Evolutionary conservation across 768 basidiomycete genomes (phyloP).

Genomic region (Boletus tylopilopsis): DNA sequence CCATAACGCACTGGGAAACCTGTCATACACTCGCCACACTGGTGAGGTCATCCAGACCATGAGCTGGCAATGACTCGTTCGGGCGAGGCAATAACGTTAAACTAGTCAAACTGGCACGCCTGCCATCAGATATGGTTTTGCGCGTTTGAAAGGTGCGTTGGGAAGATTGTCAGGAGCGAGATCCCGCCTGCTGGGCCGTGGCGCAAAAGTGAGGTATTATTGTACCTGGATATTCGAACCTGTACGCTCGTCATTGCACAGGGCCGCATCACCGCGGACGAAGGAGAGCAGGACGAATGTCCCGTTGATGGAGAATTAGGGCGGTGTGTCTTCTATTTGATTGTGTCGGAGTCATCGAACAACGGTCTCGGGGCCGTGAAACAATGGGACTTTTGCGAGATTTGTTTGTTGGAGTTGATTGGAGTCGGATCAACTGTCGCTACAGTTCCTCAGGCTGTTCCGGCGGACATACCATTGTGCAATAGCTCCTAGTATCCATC

Average conservation of each 20-base stretch:
- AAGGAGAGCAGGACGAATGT: slow-evolving; percentile 5
- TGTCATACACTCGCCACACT: neutral
- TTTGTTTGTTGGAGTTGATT: no score
- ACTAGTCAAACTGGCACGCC: neutral
- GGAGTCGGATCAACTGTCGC: no score
- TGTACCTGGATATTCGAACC: slow-evolving; percentile 1
- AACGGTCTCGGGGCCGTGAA: no score
- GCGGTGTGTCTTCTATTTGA: slow-evolving; percentile 17
- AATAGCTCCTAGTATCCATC: no score
- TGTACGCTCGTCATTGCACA: neutral
- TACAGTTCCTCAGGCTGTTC: no score
- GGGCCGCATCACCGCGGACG: slow-evolving; percentile 17
- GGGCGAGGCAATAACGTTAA: neutral
- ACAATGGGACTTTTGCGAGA: no score
- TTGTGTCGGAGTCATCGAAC: slow-evolving; percentile 7
- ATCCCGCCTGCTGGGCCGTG: slow-evolving; percentile 1
- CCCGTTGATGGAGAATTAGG: neutral
- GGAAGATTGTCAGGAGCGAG: neutral
- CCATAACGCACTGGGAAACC: slow-evolving; percentile 4
- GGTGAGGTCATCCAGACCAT: slow-evolving; percentile 10
- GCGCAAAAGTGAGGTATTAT: neutral
- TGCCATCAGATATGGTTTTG: neutral
- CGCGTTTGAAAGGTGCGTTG: neutral
- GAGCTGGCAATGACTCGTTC: slow-evolving; percentile 2
- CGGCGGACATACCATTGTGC: no score